Percentiles rank a stretch among this genome's conserved stretches.
These are phyloP conservation scores for Calocybe cyanea DNA, from an alignment of 768 basidiomycete genomes.

Conservation along the genomic window DNA sequence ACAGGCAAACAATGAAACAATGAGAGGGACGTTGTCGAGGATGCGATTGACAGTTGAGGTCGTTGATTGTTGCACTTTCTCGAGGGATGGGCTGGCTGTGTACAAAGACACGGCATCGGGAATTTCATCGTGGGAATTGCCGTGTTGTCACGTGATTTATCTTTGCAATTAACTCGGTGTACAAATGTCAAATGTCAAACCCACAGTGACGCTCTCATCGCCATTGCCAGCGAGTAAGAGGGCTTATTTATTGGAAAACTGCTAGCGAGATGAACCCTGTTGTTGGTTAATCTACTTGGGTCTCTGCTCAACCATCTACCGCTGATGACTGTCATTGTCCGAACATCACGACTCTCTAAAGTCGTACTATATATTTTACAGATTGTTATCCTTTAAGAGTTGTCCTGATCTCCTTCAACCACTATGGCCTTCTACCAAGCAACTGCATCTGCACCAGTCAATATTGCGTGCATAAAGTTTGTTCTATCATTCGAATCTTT, in stretches of 20 bases:
- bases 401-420: constrained; percentile 20
- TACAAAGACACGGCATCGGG: constrained; percentile 18
- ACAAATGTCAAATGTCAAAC: too few species aligned
- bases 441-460: constrained; percentile 90
- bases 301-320: constrained; percentile 4
- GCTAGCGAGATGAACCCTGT: too few species aligned
- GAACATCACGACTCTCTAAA: background rate
- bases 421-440: constrained; percentile 72
- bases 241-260: background rate
- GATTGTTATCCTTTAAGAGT: constrained; percentile 10
- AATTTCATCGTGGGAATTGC: constrained; percentile 16
- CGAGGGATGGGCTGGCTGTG: too few species aligned
- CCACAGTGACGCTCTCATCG: constrained; percentile 3
- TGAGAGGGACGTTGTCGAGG: constrained; percentile 6
- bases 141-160: constrained; percentile 16
- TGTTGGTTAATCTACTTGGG: constrained; percentile 4
- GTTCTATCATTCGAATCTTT: constrained; percentile 10
- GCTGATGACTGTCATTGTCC: constrained; percentile 12
- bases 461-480: constrained; percentile 98
- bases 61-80: constrained; percentile 10
- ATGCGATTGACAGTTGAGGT: constrained; percentile 15
- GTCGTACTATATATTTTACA: constrained; percentile 10
- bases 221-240: background rate
- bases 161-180: background rate
- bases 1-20: background rate